Conservation (phyloP, 139 green algal species). For the Picochlorum sp. region DNA sequence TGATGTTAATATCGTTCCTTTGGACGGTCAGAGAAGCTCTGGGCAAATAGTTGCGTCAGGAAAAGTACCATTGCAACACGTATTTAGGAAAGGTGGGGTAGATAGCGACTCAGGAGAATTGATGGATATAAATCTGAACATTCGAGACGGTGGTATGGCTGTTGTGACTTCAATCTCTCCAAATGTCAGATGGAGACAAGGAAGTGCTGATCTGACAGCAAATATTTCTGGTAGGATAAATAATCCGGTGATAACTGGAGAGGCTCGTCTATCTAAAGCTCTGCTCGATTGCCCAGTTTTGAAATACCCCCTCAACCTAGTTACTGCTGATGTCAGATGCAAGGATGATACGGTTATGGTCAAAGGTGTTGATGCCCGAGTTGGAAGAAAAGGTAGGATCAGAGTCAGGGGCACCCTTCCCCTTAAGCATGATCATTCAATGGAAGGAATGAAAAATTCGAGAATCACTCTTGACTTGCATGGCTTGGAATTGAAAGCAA, state of each 20-base stretch:
- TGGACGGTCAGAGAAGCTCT: slow-evolving; percentile 30
- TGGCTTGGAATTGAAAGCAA: slow-evolving; percentile 55
- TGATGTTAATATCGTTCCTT: slow-evolving; percentile 47
- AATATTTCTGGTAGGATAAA: slow-evolving; percentile 24
- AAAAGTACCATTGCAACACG: slow-evolving; percentile 26
- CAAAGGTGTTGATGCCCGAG: slow-evolving; percentile 53
- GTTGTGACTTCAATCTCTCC: slow-evolving; percentile 63
- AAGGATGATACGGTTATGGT: slow-evolving; percentile 40
- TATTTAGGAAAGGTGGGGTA: neutral
- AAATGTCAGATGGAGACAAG: slow-evolving; percentile 60
- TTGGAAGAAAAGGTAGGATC: slow-evolving; percentile 57
- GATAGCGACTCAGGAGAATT: neutral
- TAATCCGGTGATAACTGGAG: slow-evolving; percentile 34
- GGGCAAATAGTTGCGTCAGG: slow-evolving; percentile 46
- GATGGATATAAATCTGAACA: slow-evolving; percentile 44
- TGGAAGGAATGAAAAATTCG: neutral
- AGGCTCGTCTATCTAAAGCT: slow-evolving; percentile 32
- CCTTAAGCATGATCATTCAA: slow-evolving; percentile 18
- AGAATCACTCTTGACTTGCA: slow-evolving; percentile 21
- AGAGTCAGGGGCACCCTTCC: slow-evolving; percentile 49
- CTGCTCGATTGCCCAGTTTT: slow-evolving; percentile 42
- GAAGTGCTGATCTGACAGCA: slow-evolving; percentile 57
- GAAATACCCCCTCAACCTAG: slow-evolving; percentile 41
- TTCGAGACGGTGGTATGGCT: slow-evolving; percentile 76
- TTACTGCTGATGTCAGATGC: slow-evolving; percentile 39